Evolutionary conservation across 2,329 filamentous ascomycete genomes (phyloP), one percentile per base, ranked within the genome.

Genomic region (Sporothrix euskadiensis): DNA sequence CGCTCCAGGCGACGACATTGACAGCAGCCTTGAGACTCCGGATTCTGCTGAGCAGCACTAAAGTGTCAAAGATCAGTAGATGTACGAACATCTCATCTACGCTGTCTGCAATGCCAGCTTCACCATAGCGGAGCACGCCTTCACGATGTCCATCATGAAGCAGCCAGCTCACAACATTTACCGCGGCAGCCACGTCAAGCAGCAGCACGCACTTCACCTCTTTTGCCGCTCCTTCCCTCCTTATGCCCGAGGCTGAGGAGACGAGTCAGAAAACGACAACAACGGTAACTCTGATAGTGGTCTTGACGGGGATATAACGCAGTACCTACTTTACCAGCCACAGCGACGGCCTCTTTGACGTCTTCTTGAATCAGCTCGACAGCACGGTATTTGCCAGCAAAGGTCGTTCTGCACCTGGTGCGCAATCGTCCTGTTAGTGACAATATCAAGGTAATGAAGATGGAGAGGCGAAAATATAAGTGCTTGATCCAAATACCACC

Each of bases 361-460:
- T 91, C 1, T 94, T 97, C 77, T 90, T 93, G 57, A 94, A 97
- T 66, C 94, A 97, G 81, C 90, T 97, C 22, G 90, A 94, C 74
- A 94, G 92, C 80, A 86, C 86, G 44, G 90, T 94, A 74, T 26
- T 26, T 26, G 26, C 26, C 26, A 2, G 26, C 26, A 26, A 26
- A 2, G 26, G 26, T 26, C 26, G 26, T 26, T 26, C 26, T 26
- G 26, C 26, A 26, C 26, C 26, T 26, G 2, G 65, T 79, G 71
- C 79, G 80, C 49, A 85, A 85, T 71, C 82, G 82, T 0, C 76
- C 79, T 7, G 79, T 85, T 7, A 75, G 78, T 73, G 81, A 82
- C 26, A 76, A 83, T 44, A 75, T 84, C 8, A 19, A 57, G n/a
- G 71, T 69, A 44, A 44, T 9, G 12, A 35, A 35, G 35, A 35